Evolutionary conservation across 1,284 basidiomycete genomes (phyloP).

Genomic region (Pascua guehoae): DNA sequence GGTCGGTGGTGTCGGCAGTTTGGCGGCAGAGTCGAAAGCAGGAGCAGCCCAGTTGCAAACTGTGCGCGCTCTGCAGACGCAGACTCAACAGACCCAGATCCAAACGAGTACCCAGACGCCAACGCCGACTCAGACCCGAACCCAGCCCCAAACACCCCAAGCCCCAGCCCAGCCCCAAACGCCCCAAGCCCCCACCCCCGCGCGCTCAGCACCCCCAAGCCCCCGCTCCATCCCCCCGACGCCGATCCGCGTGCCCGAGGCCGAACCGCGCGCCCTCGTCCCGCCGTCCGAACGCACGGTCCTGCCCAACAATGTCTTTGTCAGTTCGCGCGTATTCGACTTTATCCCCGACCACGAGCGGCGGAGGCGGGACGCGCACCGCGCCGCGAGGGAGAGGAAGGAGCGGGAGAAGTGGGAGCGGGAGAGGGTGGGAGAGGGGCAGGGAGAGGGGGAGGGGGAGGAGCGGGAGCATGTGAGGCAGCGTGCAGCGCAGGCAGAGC

Average conservation of each 20-base stretch:
- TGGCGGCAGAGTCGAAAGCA: too few species aligned
- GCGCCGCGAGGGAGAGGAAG: background rate
- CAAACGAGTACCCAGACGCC: background rate
- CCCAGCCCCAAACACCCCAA: background rate
- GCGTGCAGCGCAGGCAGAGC: too few species aligned
- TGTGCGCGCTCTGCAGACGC: too few species aligned
- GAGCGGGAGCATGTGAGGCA: too few species aligned
- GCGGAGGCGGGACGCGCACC: conserved; percentile 3
- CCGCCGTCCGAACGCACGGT: conserved; percentile 28
- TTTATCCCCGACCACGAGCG: conserved; percentile 14
- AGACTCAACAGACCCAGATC: too few species aligned
- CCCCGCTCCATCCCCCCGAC: conserved; percentile 6
- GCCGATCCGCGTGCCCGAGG: conserved; percentile 7
- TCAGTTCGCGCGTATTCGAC: conserved; percentile 30
- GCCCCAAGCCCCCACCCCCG: background rate
- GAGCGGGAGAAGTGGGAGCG: background rate
- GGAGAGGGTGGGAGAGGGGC: background rate
- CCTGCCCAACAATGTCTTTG: conserved; percentile 40
- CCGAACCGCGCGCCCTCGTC: conserved; percentile 12
- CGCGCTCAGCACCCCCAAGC: too few species aligned
- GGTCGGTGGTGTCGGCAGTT: too few species aligned
- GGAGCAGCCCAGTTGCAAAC: too few species aligned
- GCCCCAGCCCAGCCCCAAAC: background rate
- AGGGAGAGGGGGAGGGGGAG: background rate
- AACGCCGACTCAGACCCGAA: background rate